Evolutionary conservation across 2,329 filamentous ascomycete genomes (phyloP).

Genomic region (Aspergillus novoparasiticus): DNA sequence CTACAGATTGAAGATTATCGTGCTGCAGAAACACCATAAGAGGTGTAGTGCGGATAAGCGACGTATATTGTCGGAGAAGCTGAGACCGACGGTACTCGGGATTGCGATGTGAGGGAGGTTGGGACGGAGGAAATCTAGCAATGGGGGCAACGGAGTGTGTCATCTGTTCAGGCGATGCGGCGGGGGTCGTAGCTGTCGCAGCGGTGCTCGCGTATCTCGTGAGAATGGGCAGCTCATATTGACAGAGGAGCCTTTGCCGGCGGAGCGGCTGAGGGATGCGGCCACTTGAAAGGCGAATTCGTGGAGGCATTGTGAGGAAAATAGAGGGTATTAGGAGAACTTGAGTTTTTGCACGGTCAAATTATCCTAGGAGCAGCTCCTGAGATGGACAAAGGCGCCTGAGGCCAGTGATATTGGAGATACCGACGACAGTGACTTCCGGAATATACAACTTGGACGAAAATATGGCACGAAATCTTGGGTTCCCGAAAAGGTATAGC

Average conservation of each 20-base stretch:
- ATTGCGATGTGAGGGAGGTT: conserved; percentile 85
- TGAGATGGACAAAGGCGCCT: not conserved
- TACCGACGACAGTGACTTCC: conserved; percentile 8
- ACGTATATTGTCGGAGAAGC: conserved; percentile 82
- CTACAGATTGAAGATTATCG: conserved; percentile 72
- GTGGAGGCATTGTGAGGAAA: conserved; percentile 54
- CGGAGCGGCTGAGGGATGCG: conserved; percentile 39
- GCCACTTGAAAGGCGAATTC: conserved; percentile 47
- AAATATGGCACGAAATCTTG: conserved; percentile 24
- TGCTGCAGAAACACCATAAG: conserved; percentile 85
- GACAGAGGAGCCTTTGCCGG: conserved; percentile 40
- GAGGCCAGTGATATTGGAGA: conserved; percentile 8
- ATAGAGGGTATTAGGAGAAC: conserved; percentile 7
- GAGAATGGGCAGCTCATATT: conserved; percentile 43
- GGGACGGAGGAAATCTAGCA: conserved; percentile 61
- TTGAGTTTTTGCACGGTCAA: not conserved
- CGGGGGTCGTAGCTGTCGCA: conserved; percentile 55
- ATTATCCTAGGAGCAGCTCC: not conserved
- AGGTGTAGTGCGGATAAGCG: conserved; percentile 80
- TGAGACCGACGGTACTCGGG: conserved; percentile 89
- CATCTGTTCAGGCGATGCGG: conserved; percentile 55
- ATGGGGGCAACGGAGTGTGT: conserved; percentile 48
- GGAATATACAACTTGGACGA: conserved; percentile 8
- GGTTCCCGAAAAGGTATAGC: conserved; percentile 20
- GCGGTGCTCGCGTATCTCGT: conserved; percentile 46